Conservation (phyloP, 306 rosid species). For the Betula pendula region DNA sequence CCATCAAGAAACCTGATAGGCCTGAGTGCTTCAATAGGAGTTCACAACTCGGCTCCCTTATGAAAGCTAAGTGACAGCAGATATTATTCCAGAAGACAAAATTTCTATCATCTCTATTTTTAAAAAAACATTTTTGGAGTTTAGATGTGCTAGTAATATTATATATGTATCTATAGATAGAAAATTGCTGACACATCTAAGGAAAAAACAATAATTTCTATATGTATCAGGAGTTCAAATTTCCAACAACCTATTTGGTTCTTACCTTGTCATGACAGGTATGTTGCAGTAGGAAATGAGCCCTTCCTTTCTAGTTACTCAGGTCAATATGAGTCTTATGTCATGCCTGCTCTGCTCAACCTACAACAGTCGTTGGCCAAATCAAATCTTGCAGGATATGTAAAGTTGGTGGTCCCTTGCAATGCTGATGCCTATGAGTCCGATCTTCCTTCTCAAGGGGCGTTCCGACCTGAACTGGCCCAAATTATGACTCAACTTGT, state of each 20-base stretch:
- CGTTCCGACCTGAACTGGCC: conserved; percentile 75
- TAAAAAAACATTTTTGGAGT: background rate
- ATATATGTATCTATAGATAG: background rate
- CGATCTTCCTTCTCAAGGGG: conserved; percentile 87
- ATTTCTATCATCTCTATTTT: background rate
- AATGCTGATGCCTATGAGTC: conserved; percentile 94
- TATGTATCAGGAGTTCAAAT: background rate
- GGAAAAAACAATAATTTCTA: background rate
- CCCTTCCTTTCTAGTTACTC: conserved; percentile 85
- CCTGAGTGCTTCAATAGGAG: background rate
- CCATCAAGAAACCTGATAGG: background rate
- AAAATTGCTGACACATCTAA: background rate
- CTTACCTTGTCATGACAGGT: conserved; percentile 50
- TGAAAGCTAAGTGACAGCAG: background rate
- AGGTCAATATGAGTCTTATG: conserved; percentile 70
- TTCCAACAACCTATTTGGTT: conserved; percentile 8
- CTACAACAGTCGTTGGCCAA: conserved; percentile 82
- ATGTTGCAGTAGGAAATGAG: conserved; percentile 91
- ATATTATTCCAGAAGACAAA: background rate
- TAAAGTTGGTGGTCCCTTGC: conserved; percentile 94
- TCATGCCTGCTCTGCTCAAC: conserved; percentile 75
- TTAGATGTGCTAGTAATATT: background rate
- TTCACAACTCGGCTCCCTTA: background rate
- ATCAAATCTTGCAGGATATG: conserved; percentile 77
- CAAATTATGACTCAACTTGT: conserved; percentile 75